A percentile compares a stretch with the other conserved stretches of the same genome.
Conservation (phyloP, 2,329 filamentous ascomycete genomes). For the Pezicula rhizophila region DNA sequence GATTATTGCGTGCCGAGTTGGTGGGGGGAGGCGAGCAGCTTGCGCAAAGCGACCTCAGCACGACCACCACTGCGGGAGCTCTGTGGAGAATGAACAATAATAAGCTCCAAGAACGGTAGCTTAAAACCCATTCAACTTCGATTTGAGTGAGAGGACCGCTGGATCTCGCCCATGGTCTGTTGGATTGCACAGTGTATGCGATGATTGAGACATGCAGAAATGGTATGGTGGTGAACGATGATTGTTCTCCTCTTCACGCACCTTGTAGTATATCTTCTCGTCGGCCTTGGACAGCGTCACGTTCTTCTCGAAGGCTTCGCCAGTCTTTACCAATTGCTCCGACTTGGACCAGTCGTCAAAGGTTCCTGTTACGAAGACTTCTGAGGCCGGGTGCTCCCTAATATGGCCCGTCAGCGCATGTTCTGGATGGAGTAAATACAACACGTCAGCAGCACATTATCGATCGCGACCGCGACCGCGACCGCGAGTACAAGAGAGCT, state of each 20-base stretch:
- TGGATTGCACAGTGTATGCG: no score
- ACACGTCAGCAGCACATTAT: neutral
- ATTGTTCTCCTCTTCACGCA: conserved; percentile 35
- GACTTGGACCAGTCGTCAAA: conserved; percentile 94
- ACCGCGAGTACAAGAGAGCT: neutral
- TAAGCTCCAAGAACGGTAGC: no score
- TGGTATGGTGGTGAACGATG: neutral
- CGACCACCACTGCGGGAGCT: neutral
- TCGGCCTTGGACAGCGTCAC: conserved; percentile 62
- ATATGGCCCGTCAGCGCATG: conserved; percentile 15
- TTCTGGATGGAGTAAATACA: neutral
- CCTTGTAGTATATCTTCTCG: conserved; percentile 91
- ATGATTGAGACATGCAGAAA: neutral
- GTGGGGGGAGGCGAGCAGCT: neutral
- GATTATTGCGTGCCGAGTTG: neutral
- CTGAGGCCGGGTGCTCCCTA: conserved; percentile 78
- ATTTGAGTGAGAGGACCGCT: no score
- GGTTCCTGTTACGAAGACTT: conserved; percentile 89
- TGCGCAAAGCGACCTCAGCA: neutral
- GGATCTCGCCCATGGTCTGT: no score
- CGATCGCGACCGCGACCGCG: neutral
- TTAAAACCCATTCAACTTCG: no score
- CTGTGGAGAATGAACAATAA: neutral
- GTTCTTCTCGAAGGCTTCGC: conserved; percentile 70
- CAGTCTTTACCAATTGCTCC: conserved; percentile 73